Conservation (phyloP, 805 yeast species). For the Candida gorgasii region DNA sequence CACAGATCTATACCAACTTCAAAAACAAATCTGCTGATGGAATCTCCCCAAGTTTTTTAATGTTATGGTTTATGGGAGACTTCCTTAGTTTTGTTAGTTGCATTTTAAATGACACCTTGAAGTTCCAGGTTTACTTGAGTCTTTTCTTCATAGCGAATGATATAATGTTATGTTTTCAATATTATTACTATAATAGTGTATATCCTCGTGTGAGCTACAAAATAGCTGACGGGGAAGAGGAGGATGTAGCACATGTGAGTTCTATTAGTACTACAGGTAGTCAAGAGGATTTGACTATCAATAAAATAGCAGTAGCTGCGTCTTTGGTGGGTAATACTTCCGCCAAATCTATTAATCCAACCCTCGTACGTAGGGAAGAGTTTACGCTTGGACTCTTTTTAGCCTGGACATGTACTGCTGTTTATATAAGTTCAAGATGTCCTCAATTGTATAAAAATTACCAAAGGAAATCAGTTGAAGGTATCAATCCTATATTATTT, state of each 20-base stretch:
- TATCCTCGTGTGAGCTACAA: slow-evolving; percentile 22
- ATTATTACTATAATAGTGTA: slow-evolving; percentile 42
- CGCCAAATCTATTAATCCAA: slow-evolving; percentile 15
- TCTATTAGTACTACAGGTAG: slow-evolving; percentile 11
- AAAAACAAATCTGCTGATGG: slow-evolving; percentile 65
- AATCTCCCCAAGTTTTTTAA: slow-evolving; percentile 57
- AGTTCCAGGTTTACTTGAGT: slow-evolving; percentile 41
- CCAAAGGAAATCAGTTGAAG: slow-evolving; percentile 78
- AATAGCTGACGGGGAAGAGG: background rate
- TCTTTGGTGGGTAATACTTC: slow-evolving; percentile 9
- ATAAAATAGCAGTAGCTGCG: slow-evolving; percentile 12
- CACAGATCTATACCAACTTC: slow-evolving; percentile 66
- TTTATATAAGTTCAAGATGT: slow-evolving; percentile 75
- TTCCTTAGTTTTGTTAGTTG: slow-evolving; percentile 51
- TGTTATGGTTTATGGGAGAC: slow-evolving; percentile 69
- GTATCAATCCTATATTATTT: slow-evolving; percentile 79
- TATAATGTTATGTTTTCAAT: slow-evolving; percentile 39
- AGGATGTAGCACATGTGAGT: background rate
- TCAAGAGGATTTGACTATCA: slow-evolving; percentile 12
- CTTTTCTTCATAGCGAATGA: slow-evolving; percentile 42
- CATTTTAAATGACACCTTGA: slow-evolving; percentile 34
- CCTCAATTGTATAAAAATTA: slow-evolving; percentile 85
- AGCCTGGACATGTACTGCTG: slow-evolving; percentile 79
- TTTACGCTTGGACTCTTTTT: slow-evolving; percentile 23
- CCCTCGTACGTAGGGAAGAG: background rate